Conservation (phyloP, 805 yeast genomes). For the Komagataella mondaviorum region DNA sequence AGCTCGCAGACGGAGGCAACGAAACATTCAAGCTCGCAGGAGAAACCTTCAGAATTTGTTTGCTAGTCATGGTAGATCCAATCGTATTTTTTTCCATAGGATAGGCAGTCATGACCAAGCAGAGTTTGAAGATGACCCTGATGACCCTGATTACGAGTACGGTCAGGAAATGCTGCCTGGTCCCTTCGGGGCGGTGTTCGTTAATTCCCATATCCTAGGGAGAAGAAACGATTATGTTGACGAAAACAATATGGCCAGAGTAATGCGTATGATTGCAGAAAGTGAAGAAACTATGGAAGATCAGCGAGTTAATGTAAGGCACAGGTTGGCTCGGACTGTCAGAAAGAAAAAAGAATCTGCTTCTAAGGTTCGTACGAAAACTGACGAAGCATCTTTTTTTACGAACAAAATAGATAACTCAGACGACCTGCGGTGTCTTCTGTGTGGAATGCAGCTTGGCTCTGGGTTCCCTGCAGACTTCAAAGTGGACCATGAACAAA, state of each 20-base stretch:
- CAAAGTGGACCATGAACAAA: conserved; percentile 13
- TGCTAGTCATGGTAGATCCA: not conserved
- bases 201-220: not conserved
- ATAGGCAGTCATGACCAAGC: not conserved
- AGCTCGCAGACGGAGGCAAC: not conserved
- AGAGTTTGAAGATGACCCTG: not conserved
- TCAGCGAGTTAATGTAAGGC: conserved; percentile 10
- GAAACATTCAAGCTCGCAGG: not conserved
- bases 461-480: conserved; percentile 52
- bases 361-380: conserved; percentile 6
- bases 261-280: conserved; percentile 15
- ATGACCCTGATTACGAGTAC: conserved; percentile 1
- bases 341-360: conserved; percentile 6
- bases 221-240: not conserved
- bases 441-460: conserved; percentile 67
- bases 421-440: conserved; percentile 38
- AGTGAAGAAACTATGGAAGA: conserved; percentile 17
- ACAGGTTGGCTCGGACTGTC: conserved; percentile 10
- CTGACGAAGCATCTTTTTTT: conserved; percentile 4
- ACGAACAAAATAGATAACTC: conserved; percentile 16
- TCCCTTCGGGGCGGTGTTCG: not conserved
- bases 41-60: not conserved
- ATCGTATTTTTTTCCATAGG: not conserved
- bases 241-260: conserved; percentile 13
- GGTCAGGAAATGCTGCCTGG: not conserved